Evolutionary conservation across 139 green algal species (phyloP).

Genomic region (Volvox africanus): DNA sequence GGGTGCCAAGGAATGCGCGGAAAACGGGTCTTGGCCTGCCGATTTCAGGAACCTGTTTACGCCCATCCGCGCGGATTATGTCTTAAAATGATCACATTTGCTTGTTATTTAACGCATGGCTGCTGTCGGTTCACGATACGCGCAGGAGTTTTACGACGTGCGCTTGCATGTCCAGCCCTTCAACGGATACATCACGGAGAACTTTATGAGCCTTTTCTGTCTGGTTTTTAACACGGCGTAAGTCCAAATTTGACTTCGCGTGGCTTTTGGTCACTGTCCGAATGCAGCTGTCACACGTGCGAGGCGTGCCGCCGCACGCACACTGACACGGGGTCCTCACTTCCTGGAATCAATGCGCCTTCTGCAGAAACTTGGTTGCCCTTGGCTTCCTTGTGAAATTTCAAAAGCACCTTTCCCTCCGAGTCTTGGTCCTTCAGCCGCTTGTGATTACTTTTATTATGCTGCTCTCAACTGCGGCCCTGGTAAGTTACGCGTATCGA

Average conservation of each 20-base stretch:
- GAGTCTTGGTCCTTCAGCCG: constrained; percentile 65
- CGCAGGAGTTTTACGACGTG: constrained; percentile 64
- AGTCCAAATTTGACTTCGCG: background rate
- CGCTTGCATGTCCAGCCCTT: constrained; percentile 56
- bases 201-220: constrained; percentile 65
- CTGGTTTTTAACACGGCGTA: constrained; percentile 61
- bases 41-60: background rate
- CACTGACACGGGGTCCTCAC: background rate
- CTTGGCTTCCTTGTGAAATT: constrained; percentile 63
- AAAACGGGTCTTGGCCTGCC: background rate
- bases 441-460: constrained; percentile 65
- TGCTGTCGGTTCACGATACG: background rate
- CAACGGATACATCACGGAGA: constrained; percentile 55
- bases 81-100: no score
- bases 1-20: background rate
- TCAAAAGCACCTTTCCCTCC: constrained; percentile 60
- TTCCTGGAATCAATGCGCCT: background rate
- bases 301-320: background rate
- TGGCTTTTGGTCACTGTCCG: background rate
- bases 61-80: no score
- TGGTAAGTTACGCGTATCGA: constrained; percentile 38
- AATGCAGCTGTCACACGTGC: background rate
- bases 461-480: constrained; percentile 58
- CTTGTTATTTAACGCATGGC: no score
- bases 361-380: constrained; percentile 52